Evolutionary conservation across 2,329 filamentous ascomycete genomes (phyloP).

Genomic region (Penicillium verrucosum): DNA sequence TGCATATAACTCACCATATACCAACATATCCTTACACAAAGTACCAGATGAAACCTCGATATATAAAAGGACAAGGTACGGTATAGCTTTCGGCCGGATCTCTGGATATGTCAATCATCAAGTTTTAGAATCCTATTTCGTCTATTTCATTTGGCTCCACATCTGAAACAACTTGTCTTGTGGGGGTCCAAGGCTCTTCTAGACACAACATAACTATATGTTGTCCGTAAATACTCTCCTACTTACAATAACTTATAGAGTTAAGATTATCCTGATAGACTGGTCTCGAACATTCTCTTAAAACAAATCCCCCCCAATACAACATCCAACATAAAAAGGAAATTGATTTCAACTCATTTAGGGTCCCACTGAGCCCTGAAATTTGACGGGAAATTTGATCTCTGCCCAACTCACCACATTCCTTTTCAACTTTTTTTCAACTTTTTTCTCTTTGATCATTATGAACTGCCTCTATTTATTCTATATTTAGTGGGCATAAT

Average conservation of each 20-base stretch:
- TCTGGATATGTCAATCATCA: neutral
- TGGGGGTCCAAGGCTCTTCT: neutral
- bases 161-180: slow-evolving; percentile 15
- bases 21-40: too few relatives aligned
- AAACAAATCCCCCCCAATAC: too few relatives aligned
- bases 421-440: neutral
- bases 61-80: too few relatives aligned
- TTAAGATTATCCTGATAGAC: neutral
- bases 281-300: neutral
- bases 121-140: neutral
- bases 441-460: neutral
- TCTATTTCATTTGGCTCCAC: slow-evolving; percentile 11
- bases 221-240: too few relatives aligned
- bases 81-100: neutral
- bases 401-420: neutral
- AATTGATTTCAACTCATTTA: neutral
- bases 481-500: neutral
- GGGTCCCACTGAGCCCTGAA: neutral
- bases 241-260: neutral
- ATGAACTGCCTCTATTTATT: too few relatives aligned
- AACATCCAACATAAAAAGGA: neutral
- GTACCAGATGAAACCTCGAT: too few relatives aligned
- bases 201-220: neutral
- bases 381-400: neutral
- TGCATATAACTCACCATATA: too few relatives aligned